Evolutionary conservation across 176 grass and related monocot genomes (phyloP).

Genomic region (Aegilops umbellulata): DNA sequence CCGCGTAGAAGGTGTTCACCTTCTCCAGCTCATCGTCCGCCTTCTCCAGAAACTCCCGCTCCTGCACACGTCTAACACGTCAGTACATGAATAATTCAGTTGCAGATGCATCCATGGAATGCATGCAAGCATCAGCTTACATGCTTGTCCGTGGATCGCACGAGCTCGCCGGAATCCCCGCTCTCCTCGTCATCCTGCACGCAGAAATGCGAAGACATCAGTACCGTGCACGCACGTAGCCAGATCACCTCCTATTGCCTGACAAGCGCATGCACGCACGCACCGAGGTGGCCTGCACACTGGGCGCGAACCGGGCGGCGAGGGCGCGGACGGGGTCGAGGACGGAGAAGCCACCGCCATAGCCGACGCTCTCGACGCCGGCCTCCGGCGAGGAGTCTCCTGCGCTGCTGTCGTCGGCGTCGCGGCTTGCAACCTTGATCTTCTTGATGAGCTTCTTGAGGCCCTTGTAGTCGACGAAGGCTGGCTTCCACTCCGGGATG

Average conservation of each 20-base stretch:
- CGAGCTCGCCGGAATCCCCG: constrained; percentile 44
- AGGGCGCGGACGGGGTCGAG: constrained; percentile 64
- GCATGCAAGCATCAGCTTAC: constrained; percentile 8
- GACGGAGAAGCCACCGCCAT: constrained; percentile 51
- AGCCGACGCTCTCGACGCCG: not conserved
- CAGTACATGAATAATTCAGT: too few species aligned
- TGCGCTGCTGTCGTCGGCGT: not conserved
- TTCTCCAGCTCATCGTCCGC: constrained; percentile 80
- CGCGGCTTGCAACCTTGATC: constrained; percentile 51
- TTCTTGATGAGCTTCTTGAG: constrained; percentile 83
- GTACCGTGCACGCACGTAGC: not conserved
- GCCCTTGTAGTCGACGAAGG: constrained; percentile 72
- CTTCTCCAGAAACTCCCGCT: constrained; percentile 61
- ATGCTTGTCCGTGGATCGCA: constrained; percentile 58
- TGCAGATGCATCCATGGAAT: not conserved
- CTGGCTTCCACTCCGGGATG: constrained; percentile 67
- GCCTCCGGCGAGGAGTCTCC: not conserved
- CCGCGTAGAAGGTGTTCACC: constrained; percentile 68
- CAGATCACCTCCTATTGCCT: not conserved
- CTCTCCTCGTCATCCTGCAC: constrained; percentile 39
- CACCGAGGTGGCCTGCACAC: not conserved
- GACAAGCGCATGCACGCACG: not conserved
- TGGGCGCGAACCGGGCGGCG: constrained; percentile 32
- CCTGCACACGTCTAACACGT: constrained; percentile 23
- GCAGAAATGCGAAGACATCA: not conserved